Evolutionary conservation across 2,329 filamentous ascomycete genomes (phyloP).

Genomic region (Didymella pinodella): DNA sequence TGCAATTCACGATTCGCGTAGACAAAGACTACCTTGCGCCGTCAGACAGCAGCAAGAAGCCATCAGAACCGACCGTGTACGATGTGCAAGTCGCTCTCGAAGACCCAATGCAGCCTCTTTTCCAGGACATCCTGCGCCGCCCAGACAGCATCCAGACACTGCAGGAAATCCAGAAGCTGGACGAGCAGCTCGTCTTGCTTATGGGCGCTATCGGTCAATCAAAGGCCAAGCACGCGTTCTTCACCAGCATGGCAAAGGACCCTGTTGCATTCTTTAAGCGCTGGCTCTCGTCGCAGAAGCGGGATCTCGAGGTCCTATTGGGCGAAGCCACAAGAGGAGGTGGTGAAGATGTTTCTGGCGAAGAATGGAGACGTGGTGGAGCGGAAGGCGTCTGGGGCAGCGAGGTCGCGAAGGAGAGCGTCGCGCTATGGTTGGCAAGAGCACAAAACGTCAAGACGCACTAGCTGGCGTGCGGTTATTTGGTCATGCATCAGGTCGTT

Average conservation of each 20-base stretch:
- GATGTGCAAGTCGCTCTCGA: constrained; percentile 86
- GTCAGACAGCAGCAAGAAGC: constrained; percentile 72
- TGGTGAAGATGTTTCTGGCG: constrained; percentile 62
- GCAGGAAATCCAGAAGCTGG: constrained; percentile 76
- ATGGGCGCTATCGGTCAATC: constrained; percentile 83
- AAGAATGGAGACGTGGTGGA: constrained; percentile 74
- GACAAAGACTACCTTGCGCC: constrained; percentile 65
- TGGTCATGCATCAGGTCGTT: constrained; percentile 5
- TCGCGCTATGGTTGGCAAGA: constrained; percentile 65
- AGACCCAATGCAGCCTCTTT: constrained; percentile 78
- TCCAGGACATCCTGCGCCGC: constrained; percentile 57
- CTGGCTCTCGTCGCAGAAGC: constrained; percentile 90
- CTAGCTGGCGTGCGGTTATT: constrained; percentile 18
- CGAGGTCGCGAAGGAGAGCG: constrained; percentile 67
- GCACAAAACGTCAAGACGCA: constrained; percentile 43
- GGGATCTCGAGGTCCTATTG: constrained; percentile 86
- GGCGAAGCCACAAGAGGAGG: constrained; percentile 75
- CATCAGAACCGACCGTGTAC: constrained; percentile 81
- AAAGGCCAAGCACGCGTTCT: constrained; percentile 91
- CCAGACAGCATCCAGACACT: constrained; percentile 67
- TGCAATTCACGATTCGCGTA: constrained; percentile 92
- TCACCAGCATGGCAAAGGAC: constrained; percentile 78
- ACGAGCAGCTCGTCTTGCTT: constrained; percentile 84
- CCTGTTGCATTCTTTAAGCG: constrained; percentile 83
- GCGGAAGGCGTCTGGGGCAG: constrained; percentile 69